Percentiles rank a stretch among this genome's conserved stretches.
These are phyloP conservation scores for Coriolopsis trogii DNA, from an alignment of 1,284 basidiomycete genomes.

Conservation along the genomic window DNA sequence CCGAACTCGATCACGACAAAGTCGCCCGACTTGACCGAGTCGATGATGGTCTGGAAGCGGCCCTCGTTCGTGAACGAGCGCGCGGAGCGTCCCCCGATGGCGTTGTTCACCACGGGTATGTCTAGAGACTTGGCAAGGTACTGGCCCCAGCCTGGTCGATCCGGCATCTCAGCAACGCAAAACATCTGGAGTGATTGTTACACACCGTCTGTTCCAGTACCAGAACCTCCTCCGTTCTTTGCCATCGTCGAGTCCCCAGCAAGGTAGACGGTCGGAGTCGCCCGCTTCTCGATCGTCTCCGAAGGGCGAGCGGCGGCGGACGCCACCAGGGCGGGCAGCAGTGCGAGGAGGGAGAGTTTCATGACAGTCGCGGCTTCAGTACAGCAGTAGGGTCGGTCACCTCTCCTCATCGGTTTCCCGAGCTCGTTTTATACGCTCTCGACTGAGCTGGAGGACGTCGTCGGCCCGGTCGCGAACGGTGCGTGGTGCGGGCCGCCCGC, in stretches of 20 bases:
- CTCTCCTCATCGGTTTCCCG: neutral
- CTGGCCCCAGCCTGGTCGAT: constrained; percentile 45
- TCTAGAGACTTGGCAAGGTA: constrained; percentile 44
- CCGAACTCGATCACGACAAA: constrained; percentile 50
- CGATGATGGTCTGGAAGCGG: constrained; percentile 14
- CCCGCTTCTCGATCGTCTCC: constrained; percentile 4
- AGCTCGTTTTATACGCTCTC: neutral
- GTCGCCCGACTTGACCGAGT: constrained; percentile 32
- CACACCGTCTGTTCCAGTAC: constrained; percentile 15
- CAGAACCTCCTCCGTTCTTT: constrained; percentile 21
- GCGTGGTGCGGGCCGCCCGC: neutral
- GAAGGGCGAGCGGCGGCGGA: neutral
- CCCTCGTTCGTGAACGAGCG: constrained; percentile 38
- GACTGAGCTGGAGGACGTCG: too few species aligned
- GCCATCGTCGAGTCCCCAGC: constrained; percentile 50
- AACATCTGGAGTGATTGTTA: neutral
- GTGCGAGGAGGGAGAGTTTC: constrained; percentile 2
- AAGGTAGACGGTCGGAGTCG: constrained; percentile 38
- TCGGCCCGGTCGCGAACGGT: too few species aligned
- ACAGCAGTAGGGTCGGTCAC: too few species aligned
- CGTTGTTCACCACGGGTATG: constrained; percentile 46
- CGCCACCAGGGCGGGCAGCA: constrained; percentile 5
- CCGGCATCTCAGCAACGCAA: neutral
- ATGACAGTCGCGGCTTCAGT: constrained; percentile 1
- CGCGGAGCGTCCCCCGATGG: constrained; percentile 48